Evolutionary conservation across 129 eudicot genomes (phyloP).

Genomic region (Flaveria brownii): DNA sequence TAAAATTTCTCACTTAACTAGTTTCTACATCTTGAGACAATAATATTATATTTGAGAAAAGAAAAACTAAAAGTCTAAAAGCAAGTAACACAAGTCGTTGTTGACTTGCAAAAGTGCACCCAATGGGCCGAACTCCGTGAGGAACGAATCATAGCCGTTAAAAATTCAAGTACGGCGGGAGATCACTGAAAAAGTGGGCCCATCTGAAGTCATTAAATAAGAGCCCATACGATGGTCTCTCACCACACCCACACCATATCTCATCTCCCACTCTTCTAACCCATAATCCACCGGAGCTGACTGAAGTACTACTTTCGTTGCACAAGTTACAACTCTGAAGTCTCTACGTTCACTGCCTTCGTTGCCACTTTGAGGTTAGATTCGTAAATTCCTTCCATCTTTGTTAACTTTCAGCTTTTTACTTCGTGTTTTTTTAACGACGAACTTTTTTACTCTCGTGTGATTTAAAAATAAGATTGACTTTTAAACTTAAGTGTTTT

Average conservation of each 20-base stretch:
- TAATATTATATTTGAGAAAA: background rate
- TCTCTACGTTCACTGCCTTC: background rate
- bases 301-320: background rate
- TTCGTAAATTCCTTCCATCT: background rate
- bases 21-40: background rate
- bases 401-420: background rate
- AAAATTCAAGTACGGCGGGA: slow-evolving; percentile 26
- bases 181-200: slow-evolving; percentile 5
- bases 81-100: slow-evolving; percentile 1
- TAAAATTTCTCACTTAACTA: too few relatives aligned
- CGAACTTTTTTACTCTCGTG: too few relatives aligned
- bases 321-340: slow-evolving; percentile 20
- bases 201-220: slow-evolving; percentile 28
- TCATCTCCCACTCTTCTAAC: background rate
- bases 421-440: background rate
- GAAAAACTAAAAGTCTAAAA: background rate
- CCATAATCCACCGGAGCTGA: slow-evolving; percentile 20
- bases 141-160: slow-evolving; percentile 32
- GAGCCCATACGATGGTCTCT: slow-evolving; percentile 23
- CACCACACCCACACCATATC: slow-evolving; percentile 14
- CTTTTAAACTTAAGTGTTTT: too few relatives aligned
- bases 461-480: too few relatives aligned
- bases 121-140: slow-evolving; percentile 11
- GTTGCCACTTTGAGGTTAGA: slow-evolving; percentile 13
- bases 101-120: slow-evolving; percentile 10